These are phyloP conservation scores for Dactylellina parvicollis DNA, from an alignment of 2,329 filamentous ascomycete genomes.

Conservation along the genomic window DNA sequence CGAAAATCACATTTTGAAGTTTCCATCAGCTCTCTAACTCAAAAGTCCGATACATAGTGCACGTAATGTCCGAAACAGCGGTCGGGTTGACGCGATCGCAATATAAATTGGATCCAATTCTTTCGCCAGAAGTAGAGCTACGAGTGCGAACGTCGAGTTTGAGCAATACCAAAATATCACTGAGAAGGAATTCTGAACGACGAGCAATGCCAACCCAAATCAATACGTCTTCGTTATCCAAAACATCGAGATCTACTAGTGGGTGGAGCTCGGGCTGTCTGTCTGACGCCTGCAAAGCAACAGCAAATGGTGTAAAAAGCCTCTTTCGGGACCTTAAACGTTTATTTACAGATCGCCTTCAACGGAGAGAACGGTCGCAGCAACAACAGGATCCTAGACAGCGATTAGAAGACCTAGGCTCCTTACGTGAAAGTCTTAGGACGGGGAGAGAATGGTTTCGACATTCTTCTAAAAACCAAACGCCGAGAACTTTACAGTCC, in stretches of 20 bases:
- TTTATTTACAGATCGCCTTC: not conserved
- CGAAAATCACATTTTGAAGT: not conserved
- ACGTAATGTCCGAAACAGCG: not conserved
- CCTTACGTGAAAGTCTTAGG: too few species aligned
- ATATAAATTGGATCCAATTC: not conserved
- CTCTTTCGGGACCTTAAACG: not conserved
- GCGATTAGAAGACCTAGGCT: not conserved
- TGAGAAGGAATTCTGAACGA: not conserved
- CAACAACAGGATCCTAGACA: not conserved
- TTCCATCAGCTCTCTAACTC: not conserved
- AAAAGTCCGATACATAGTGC: constrained; percentile 1
- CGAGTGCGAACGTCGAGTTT: constrained; percentile 2
- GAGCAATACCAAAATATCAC: constrained; percentile 21
- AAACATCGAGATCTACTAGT: not conserved
- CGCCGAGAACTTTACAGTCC: too few species aligned
- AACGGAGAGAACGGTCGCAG: not conserved
- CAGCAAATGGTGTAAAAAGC: not conserved
- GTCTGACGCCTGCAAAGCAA: not conserved
- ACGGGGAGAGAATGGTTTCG: too few species aligned
- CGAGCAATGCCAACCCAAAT: not conserved
- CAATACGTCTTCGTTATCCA: not conserved
- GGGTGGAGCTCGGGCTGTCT: not conserved
- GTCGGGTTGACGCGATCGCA: not conserved
- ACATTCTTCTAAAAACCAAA: too few species aligned
- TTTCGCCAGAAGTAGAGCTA: constrained; percentile 13